phyloP scores from a whole-genome alignment of 208 protist genomes.

The Leishmania martiniquensis region DNA sequence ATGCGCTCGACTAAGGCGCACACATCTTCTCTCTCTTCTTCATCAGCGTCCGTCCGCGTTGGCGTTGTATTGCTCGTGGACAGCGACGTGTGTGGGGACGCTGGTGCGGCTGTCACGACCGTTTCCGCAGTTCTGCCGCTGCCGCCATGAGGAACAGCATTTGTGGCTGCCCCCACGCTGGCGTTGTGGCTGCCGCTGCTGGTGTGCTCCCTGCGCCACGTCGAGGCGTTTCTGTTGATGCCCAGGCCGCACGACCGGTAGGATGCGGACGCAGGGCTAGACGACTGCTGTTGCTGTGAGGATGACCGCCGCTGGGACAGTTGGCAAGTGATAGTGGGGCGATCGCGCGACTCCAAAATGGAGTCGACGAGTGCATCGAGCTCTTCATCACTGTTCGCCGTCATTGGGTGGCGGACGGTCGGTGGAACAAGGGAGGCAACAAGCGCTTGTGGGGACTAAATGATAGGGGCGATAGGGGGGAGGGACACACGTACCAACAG shows the following conservation, averaged over 20 bases:
- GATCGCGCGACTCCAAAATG: constrained; percentile 21
- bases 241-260: neutral
- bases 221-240: neutral
- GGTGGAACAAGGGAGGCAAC: neutral
- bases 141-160: neutral
- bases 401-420: neutral
- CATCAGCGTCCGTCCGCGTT: neutral
- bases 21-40: constrained; percentile 13
- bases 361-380: constrained; percentile 34
- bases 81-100: neutral
- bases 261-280: neutral
- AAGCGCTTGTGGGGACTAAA: neutral
- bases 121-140: neutral
- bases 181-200: neutral
- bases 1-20: constrained; percentile 26
- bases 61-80: neutral
- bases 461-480: neutral
- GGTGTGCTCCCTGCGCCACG: neutral
- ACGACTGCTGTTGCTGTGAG: constrained; percentile 3
- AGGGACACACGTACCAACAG: neutral
- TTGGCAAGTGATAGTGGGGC: neutral
- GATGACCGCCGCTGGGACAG: neutral
- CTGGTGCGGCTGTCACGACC: neutral
- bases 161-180: neutral
- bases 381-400: neutral